phyloP scores from a whole-genome alignment of 2,329 filamentous ascomycete genomes.

The Alternaria brassicicola region DNA sequence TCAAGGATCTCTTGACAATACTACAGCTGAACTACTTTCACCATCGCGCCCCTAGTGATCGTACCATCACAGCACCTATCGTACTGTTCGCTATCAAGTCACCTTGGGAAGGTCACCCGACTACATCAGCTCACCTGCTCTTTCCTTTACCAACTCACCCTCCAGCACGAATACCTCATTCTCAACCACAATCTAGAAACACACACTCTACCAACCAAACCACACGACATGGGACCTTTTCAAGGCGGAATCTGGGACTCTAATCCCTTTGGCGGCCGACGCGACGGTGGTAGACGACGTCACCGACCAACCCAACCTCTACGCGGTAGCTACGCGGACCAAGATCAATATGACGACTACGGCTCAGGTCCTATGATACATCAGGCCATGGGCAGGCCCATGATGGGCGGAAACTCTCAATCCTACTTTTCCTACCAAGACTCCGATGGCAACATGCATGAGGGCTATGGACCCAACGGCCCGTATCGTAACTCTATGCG shows the following conservation, averaged over 20 bases:
- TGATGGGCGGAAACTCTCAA: background rate
- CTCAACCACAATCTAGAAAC: background rate
- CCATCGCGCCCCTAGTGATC: background rate
- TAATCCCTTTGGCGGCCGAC: background rate
- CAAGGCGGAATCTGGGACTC: background rate
- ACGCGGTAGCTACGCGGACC: background rate
- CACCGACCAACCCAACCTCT: background rate
- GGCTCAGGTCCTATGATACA: background rate
- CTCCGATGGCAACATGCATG: background rate
- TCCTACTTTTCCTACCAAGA: background rate
- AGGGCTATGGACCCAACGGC: background rate
- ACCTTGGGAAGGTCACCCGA: background rate
- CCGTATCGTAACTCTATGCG: background rate
- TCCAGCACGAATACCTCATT: background rate
- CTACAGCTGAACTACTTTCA: background rate
- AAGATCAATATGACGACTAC: background rate
- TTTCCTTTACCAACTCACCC: background rate
- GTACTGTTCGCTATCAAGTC: background rate
- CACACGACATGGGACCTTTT: background rate
- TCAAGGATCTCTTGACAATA: background rate
- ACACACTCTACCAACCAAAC: background rate
- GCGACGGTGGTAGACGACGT: background rate
- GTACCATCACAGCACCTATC: background rate
- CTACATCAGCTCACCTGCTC: background rate
- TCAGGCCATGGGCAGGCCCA: background rate